Conservation (phyloP, 1,139 yeast species). For the Debaryomycetaceae sp. region DNA sequence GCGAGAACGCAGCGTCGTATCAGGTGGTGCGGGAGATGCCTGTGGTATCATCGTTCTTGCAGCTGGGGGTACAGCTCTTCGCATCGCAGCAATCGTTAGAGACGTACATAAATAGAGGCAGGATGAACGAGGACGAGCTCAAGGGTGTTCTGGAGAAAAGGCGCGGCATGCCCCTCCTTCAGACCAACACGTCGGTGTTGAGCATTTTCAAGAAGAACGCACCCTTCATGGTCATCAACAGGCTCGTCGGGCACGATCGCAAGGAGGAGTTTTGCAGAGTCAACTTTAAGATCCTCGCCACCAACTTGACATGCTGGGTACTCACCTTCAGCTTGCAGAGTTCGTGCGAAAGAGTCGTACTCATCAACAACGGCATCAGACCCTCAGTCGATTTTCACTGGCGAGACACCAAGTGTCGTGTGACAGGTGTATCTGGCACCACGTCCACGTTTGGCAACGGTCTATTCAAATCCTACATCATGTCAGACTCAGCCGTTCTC, state of each 20-base stretch:
- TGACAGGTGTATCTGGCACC: constrained; percentile 35
- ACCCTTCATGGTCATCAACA: constrained; percentile 29
- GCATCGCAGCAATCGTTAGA: constrained; percentile 16
- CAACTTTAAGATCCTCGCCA: constrained; percentile 29
- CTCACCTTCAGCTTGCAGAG: constrained; percentile 20
- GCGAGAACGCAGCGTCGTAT: constrained; percentile 17
- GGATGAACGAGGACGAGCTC: neutral
- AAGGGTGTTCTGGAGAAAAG: constrained; percentile 1
- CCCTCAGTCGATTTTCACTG: constrained; percentile 34
- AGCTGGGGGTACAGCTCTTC: constrained; percentile 26
- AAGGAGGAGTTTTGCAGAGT: constrained; percentile 27
- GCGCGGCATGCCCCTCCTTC: constrained; percentile 19
- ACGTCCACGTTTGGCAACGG: constrained; percentile 40
- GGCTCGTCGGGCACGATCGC: constrained; percentile 8
- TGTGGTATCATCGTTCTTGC: constrained; percentile 25
- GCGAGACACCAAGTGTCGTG: constrained; percentile 27
- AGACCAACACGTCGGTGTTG: constrained; percentile 25
- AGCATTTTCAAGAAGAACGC: constrained; percentile 30
- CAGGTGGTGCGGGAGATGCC: constrained; percentile 22
- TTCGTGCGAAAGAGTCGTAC: constrained; percentile 14
- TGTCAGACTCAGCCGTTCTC: constrained; percentile 18
- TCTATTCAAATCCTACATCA: constrained; percentile 23
- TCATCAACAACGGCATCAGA: constrained; percentile 30
- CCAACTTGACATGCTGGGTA: constrained; percentile 33
- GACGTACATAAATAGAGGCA: constrained; percentile 7